A percentile compares a stretch with the other conserved stretches of the same genome.
phyloP scores from a whole-genome alignment of 192 early-diverging fungal genomes.

The Podila verticillata region DNA sequence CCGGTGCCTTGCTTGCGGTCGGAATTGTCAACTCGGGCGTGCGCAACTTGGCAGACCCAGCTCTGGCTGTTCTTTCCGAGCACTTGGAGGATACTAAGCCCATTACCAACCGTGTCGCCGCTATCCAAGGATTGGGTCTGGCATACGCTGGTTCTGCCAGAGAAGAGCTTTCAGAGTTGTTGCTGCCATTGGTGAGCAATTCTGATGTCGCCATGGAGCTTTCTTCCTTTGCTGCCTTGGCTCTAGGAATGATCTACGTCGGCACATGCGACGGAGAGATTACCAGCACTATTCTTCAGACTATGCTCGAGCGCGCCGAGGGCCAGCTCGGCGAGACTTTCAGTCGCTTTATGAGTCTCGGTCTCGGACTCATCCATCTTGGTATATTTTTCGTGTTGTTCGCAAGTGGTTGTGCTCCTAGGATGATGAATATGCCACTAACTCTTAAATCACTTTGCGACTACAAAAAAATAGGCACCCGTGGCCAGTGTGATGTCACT shows the following conservation, averaged over 20 bases:
- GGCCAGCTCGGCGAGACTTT: constrained; percentile 86
- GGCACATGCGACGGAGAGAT: constrained; percentile 92
- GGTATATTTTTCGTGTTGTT: constrained; percentile 51
- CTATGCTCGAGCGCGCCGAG: constrained; percentile 95
- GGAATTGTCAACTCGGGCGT: constrained; percentile 93
- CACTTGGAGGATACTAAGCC: constrained; percentile 71
- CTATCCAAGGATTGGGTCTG: constrained; percentile 87
- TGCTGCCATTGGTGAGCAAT: constrained; percentile 86
- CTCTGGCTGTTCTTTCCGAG: constrained; percentile 88
- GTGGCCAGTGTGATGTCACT: constrained; percentile 90
- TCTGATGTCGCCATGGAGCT: constrained; percentile 86
- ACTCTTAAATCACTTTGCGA: background rate
- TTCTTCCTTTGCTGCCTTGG: constrained; percentile 87
- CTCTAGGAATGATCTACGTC: constrained; percentile 93
- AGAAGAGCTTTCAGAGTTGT: constrained; percentile 84
- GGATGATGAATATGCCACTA: too few relatives aligned
- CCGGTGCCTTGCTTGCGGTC: constrained; percentile 92
- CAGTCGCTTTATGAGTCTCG: constrained; percentile 93
- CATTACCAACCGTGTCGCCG: constrained; percentile 73
- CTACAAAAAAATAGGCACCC: constrained; percentile 70
- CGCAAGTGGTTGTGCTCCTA: background rate
- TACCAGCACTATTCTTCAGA: constrained; percentile 89
- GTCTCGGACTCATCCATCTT: constrained; percentile 88
- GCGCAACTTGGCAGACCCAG: constrained; percentile 91
- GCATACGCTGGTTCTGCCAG: constrained; percentile 93